These are phyloP conservation scores for Aspergillus funiculosus DNA, from an alignment of 495 filamentous ascomycete species.

Conservation along the genomic window DNA sequence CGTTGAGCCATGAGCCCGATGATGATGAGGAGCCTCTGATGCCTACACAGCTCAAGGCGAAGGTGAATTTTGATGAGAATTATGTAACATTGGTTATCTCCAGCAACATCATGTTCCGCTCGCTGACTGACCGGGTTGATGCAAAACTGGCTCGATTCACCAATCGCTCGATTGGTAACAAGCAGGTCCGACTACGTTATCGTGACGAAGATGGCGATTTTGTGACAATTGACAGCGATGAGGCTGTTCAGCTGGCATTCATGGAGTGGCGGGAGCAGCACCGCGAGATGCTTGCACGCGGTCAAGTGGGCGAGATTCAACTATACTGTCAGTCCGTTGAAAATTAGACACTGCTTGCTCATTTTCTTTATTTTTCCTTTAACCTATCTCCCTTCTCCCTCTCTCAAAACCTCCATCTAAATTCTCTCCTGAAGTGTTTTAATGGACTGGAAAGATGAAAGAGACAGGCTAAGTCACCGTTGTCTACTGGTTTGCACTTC, in stretches of 20 bases:
- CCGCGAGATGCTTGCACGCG: conserved; percentile 54
- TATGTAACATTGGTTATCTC: conserved; percentile 90
- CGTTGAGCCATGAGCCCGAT: conserved; percentile 32
- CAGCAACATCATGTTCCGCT: conserved; percentile 87
- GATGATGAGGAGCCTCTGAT: conserved; percentile 37
- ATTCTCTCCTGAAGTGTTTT: conserved; percentile 7
- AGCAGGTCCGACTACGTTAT: conserved; percentile 78
- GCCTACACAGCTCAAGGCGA: conserved; percentile 79
- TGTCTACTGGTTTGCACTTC: conserved; percentile 14
- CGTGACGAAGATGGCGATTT: conserved; percentile 89
- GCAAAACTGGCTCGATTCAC: conserved; percentile 83
- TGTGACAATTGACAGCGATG: conserved; percentile 87
- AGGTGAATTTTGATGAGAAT: conserved; percentile 75
- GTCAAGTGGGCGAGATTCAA: conserved; percentile 77
- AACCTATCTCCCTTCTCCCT: conserved; percentile 3
- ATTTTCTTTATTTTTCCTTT: too few relatives aligned
- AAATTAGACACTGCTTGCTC: conserved; percentile 15
- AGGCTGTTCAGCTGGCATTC: conserved; percentile 91
- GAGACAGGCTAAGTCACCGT: conserved; percentile 9
- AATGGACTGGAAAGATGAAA: conserved; percentile 14
- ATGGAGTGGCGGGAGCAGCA: conserved; percentile 82
- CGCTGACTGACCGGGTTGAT: conserved; percentile 93
- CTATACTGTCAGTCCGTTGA: conserved; percentile 59
- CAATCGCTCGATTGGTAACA: conserved; percentile 68
- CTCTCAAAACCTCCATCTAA: conserved; percentile 7